These are phyloP conservation scores for Rutstroemia sp. DNA, from an alignment of 2,329 filamentous ascomycete genomes.

Conservation along the genomic window DNA sequence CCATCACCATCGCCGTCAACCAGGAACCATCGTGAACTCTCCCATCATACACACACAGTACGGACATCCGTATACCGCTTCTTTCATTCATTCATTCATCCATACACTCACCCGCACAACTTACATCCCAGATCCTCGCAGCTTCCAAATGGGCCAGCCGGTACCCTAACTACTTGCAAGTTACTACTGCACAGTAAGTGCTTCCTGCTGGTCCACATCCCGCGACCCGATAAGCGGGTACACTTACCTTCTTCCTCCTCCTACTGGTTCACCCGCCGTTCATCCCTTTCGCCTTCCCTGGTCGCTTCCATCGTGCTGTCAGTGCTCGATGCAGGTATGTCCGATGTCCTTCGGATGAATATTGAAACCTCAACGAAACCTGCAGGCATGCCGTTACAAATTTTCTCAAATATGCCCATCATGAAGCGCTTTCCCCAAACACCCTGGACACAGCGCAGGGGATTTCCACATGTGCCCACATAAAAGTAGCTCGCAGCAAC, in stretches of 20 bases:
- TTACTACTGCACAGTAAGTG: background rate
- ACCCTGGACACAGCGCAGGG: background rate
- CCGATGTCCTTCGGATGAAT: background rate
- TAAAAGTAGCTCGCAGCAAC: conserved; percentile 9
- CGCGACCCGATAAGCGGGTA: background rate
- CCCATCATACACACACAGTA: no score
- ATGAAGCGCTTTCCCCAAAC: background rate
- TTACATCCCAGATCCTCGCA: no score
- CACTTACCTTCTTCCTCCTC: background rate
- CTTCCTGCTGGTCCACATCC: background rate
- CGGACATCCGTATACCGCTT: background rate
- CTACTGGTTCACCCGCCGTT: background rate
- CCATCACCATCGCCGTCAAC: background rate
- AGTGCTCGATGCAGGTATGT: background rate
- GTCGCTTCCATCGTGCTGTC: background rate
- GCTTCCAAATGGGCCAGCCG: no score
- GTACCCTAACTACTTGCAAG: no score
- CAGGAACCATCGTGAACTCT: no score
- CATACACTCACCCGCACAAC: no score
- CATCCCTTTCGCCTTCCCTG: background rate
- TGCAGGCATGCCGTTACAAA: conserved; percentile 19
- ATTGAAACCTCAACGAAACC: conserved; percentile 27
- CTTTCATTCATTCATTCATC: background rate
- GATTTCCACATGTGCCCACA: conserved; percentile 15
- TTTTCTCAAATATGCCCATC: conserved; percentile 2